These are phyloP conservation scores for Malus domestica DNA, from an alignment of 306 rosid species.

Conservation along the genomic window DNA sequence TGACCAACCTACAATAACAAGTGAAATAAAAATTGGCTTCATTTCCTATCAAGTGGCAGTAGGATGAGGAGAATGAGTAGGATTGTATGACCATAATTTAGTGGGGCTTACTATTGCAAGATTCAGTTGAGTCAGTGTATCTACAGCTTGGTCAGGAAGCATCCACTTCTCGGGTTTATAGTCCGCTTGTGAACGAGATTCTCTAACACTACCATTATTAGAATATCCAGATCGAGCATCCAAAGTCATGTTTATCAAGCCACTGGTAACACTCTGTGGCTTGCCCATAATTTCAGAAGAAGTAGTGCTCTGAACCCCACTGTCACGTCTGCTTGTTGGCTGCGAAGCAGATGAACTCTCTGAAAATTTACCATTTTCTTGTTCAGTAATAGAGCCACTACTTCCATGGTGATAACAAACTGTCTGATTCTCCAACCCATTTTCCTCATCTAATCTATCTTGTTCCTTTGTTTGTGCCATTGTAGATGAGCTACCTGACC, in stretches of 20 bases:
- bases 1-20: conserved; percentile 81
- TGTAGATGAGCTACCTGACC: conserved; percentile 32
- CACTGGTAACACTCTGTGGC: conserved; percentile 37
- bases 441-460: conserved; percentile 22
- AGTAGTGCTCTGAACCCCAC: conserved; percentile 24
- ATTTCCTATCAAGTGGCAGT: not conserved
- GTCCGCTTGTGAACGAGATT: conserved; percentile 28
- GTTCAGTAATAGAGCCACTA: conserved; percentile 22
- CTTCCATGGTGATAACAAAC: conserved; percentile 1
- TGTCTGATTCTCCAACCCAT: conserved; percentile 12
- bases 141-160: conserved; percentile 76
- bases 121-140: conserved; percentile 75
- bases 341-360: conserved; percentile 32
- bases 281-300: conserved; percentile 42
- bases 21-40: conserved; percentile 8
- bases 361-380: conserved; percentile 33
- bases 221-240: conserved; percentile 50
- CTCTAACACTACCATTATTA: conserved; percentile 33
- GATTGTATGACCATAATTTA: conserved; percentile 10
- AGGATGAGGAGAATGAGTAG: not conserved
- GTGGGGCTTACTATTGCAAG: conserved; percentile 60
- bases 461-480: conserved; percentile 21
- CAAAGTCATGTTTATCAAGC: conserved; percentile 27
- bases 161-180: conserved; percentile 85
- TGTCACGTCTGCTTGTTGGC: conserved; percentile 30